Percentiles rank a stretch among this genome's conserved stretches.
Evolutionary conservation across 2,329 filamentous ascomycete species (phyloP).

Genomic region (Colletotrichum australisinense): DNA sequence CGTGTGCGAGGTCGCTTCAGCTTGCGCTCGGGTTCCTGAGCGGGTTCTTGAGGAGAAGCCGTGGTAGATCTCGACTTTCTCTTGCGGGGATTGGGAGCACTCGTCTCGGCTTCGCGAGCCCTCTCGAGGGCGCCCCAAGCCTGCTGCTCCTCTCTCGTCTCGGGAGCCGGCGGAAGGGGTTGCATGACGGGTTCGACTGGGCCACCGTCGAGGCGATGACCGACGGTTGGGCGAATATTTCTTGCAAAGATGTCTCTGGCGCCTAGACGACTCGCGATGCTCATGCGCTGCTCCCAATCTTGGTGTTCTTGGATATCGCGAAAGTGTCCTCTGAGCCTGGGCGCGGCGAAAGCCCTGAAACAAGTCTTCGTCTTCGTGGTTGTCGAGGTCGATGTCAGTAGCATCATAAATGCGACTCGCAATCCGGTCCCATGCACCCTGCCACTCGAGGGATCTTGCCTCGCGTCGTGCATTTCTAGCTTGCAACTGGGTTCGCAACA

Average conservation of each 20-base stretch:
- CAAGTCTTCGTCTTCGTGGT: slow-evolving; percentile 81
- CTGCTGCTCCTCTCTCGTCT: slow-evolving; percentile 82
- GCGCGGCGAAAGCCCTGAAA: slow-evolving; percentile 65
- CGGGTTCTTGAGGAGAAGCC: slow-evolving; percentile 74
- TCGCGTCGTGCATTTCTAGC: slow-evolving; percentile 66
- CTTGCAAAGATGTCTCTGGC: slow-evolving; percentile 78
- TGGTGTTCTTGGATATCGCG: slow-evolving; percentile 68
- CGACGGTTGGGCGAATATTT: slow-evolving; percentile 66
- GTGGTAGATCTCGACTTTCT: slow-evolving; percentile 79
- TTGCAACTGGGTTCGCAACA: slow-evolving; percentile 67
- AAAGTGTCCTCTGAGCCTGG: slow-evolving; percentile 57
- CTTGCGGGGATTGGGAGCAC: slow-evolving; percentile 68
- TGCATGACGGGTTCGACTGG: slow-evolving; percentile 37
- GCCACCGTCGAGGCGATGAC: slow-evolving; percentile 69
- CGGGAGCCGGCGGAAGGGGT: slow-evolving; percentile 43
- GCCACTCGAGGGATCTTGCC: slow-evolving; percentile 86
- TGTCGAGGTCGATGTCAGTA: slow-evolving; percentile 82
- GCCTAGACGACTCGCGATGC: slow-evolving; percentile 83
- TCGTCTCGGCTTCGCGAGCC: slow-evolving; percentile 75
- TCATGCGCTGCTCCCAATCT: slow-evolving; percentile 86
- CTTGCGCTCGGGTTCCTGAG: slow-evolving; percentile 80
- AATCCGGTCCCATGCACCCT: slow-evolving; percentile 82
- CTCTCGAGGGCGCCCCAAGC: slow-evolving; percentile 94
- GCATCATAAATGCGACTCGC: slow-evolving; percentile 73
- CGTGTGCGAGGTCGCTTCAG: slow-evolving; percentile 89